Evolutionary conservation across 768 basidiomycete species (phyloP), one percentile per base, ranked within the genome.

Genomic region (Dioszegia hungarica): DNA sequence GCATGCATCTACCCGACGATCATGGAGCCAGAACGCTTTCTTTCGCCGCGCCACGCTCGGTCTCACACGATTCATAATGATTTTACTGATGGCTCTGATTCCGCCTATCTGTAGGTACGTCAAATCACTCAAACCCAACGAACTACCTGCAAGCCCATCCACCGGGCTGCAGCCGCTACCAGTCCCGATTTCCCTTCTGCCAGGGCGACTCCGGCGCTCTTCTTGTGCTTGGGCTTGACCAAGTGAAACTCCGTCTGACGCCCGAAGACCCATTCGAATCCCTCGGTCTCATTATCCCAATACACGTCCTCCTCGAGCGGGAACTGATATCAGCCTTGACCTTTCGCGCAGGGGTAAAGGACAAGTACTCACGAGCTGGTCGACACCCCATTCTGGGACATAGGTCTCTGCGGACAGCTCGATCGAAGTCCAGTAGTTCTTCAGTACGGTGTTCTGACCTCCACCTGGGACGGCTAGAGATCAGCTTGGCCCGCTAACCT

Each of bases 391-490:
- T 59, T 82, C 82, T 9, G 79, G 77, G 17, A 83, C 76, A 50
- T 78, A 80, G 54, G 79, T 79, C 61, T 78, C 79, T 5, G 81
- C 81, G 52, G 79, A 81, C 14, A 83, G 76, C 62, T 83, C 81
- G 57, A 84, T 79, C 71, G 79, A 81, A 62, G 82, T 83, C 70
- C 80, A 83, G 12, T 81, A 81, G 51, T 81, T 73, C 5, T 80
- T 77, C 25, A 82, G 74, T 24, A 83, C 78, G 8, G 74, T 75
- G 37, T 82, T 73, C 33, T 81, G 80, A 37, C 82, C 82, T 10
- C 81, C 63, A 31, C 81, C 68, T 9, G 82, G 81, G 19, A 82
- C 80, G 49, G 78, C 74, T 62, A 72, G 68, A n/a, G 80, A 79
- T 25, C 81, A 80, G 81, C 31, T n/a, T 24, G 14, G 24, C 24